phyloP scores from a whole-genome alignment of 1,284 basidiomycete species.

The Pseudozyma sp. region DNA sequence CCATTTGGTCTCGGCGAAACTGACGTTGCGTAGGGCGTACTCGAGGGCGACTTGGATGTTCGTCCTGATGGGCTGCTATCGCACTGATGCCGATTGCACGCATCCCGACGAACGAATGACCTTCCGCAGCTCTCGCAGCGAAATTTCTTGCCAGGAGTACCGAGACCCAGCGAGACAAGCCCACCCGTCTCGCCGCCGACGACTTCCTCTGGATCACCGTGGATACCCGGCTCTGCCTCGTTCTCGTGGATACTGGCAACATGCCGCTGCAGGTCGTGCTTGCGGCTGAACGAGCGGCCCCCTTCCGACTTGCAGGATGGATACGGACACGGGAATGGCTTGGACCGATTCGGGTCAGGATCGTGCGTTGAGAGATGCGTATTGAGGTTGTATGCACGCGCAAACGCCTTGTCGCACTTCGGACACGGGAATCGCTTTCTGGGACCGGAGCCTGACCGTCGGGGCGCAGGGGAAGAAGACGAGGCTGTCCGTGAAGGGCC shows the following conservation, averaged over 20 bases:
- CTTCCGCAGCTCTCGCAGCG: constrained; percentile 61
- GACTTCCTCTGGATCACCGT: constrained; percentile 53
- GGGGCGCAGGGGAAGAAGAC: constrained; percentile 10
- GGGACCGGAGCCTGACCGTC: constrained; percentile 12
- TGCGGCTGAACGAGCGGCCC: constrained; percentile 85
- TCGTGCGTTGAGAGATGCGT: constrained; percentile 90
- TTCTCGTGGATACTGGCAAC: constrained; percentile 80
- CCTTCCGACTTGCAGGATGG: constrained; percentile 73
- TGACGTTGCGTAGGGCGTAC: constrained; percentile 22
- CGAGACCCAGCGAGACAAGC: constrained; percentile 57
- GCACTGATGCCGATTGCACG: constrained; percentile 61
- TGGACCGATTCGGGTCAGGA: constrained; percentile 77
- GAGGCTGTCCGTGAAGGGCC: constrained; percentile 10
- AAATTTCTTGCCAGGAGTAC: constrained; percentile 64
- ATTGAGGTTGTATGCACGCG: constrained; percentile 88
- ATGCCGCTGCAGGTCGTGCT: constrained; percentile 87
- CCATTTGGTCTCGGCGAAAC: constrained; percentile 22
- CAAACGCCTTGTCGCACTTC: constrained; percentile 76
- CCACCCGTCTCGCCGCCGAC: constrained; percentile 50
- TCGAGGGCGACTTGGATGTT: constrained; percentile 21
- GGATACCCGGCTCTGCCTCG: constrained; percentile 61
- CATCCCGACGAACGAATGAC: constrained; percentile 64
- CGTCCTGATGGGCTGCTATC: constrained; percentile 24
- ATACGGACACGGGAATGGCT: constrained; percentile 85
- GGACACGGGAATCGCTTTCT: constrained; percentile 63